phyloP scores from a whole-genome alignment of 495 filamentous ascomycete genomes.

The Neurospora pannonica region DNA sequence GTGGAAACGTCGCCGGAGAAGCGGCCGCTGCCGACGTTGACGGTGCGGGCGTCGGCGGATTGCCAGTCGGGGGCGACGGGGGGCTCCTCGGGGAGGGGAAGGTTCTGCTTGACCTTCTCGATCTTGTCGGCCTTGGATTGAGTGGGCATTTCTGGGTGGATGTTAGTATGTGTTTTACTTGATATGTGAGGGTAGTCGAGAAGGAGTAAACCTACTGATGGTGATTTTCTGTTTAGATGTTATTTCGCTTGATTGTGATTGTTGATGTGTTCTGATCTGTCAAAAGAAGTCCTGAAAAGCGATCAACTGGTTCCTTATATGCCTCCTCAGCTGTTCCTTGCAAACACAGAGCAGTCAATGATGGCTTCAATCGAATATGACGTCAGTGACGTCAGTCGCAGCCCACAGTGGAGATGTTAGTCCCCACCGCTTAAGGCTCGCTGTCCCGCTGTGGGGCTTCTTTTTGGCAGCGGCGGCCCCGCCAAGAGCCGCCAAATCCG shows the following conservation, averaged over 20 bases:
- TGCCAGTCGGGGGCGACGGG: slow-evolving; percentile 65
- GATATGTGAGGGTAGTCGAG: neutral
- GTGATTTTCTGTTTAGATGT: neutral
- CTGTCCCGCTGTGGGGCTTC: neutral
- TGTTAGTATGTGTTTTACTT: neutral
- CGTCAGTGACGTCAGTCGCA: neutral
- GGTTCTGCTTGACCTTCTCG: slow-evolving; percentile 55
- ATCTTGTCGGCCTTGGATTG: slow-evolving; percentile 53
- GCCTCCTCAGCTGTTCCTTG: neutral
- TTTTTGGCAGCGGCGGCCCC: neutral
- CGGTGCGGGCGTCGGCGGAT: slow-evolving; percentile 54
- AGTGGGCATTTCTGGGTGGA: slow-evolving; percentile 15
- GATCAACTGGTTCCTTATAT: neutral
- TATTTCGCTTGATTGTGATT: neutral
- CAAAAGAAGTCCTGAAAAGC: neutral
- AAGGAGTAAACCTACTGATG: neutral
- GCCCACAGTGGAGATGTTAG: neutral
- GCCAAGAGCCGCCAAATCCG: neutral
- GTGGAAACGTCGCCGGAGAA: slow-evolving; percentile 41
- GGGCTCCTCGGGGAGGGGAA: slow-evolving; percentile 71
- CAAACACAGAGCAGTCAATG: neutral
- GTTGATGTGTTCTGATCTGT: neutral
- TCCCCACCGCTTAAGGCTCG: neutral
- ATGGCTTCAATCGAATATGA: neutral
- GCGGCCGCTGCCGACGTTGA: slow-evolving; percentile 59